phyloP scores from a whole-genome alignment of 108 stramenopile genomes.

The Asterionellopsis glacialis region DNA sequence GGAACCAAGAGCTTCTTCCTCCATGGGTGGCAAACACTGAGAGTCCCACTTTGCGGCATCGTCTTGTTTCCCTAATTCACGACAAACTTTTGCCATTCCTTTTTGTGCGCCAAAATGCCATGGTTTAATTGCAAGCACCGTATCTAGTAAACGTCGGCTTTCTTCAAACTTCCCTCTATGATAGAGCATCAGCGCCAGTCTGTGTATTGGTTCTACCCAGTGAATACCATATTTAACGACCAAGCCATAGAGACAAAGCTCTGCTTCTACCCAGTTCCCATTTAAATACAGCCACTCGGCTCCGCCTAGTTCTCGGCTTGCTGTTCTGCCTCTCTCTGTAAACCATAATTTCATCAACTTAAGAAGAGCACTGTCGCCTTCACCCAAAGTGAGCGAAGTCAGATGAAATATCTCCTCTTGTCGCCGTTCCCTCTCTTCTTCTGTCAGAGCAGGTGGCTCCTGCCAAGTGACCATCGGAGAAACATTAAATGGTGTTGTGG shows the following conservation, averaged over 20 bases:
- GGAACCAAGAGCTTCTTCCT: not conserved
- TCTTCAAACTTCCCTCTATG: conserved; percentile 1
- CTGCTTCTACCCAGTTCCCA: conserved; percentile 6
- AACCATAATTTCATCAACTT: too few relatives aligned
- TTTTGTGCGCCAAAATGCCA: conserved; percentile 15
- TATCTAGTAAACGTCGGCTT: conserved; percentile 1
- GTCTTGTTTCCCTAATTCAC: not conserved
- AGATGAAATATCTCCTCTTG: too few relatives aligned
- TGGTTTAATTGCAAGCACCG: conserved; percentile 11
- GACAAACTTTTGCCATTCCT: not conserved
- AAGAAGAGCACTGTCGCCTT: too few relatives aligned
- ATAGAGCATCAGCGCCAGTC: conserved; percentile 7
- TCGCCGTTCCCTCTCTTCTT: too few relatives aligned
- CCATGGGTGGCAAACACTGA: not conserved
- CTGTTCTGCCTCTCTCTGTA: too few relatives aligned
- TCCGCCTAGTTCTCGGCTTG: too few relatives aligned
- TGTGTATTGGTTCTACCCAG: conserved; percentile 15
- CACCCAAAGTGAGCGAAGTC: too few relatives aligned
- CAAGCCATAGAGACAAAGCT: not conserved
- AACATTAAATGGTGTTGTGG: too few relatives aligned
- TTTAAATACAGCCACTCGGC: too few relatives aligned
- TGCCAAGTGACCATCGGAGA: too few relatives aligned
- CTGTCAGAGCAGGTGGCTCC: too few relatives aligned
- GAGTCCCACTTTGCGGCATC: not conserved
- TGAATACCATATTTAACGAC: conserved; percentile 4